Conservation (phyloP, 306 rosid genomes). For the barrel medic (Medicago truncatula) region MtrunA17r5.0-ANR NC_053048.1:37675501-37676000, state of each 20-base stretch:
- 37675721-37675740: slow-evolving; percentile 76
- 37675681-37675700: slow-evolving; percentile 41
- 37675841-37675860: too few species aligned
- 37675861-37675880: too few species aligned
- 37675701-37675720: slow-evolving; percentile 72
- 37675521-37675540: too few species aligned
- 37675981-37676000: not conserved
- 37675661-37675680: slow-evolving; percentile 58
- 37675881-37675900: too few species aligned
- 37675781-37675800: not conserved
- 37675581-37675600: not conserved
- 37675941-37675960: too few species aligned
- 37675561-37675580: not conserved
- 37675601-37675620: too few species aligned
- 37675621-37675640: not conserved
- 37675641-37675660: slow-evolving; percentile 75
- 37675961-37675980: not conserved
- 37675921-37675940: too few species aligned
- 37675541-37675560: too few species aligned
- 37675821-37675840: too few species aligned
- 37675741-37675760: slow-evolving; percentile 52
- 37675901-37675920: too few species aligned
- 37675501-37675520: not conserved
- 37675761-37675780: not conserved
- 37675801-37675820: not conserved